phyloP scores from a whole-genome alignment of 331 rosid genomes.

The Acacia pycnantha region DNA sequence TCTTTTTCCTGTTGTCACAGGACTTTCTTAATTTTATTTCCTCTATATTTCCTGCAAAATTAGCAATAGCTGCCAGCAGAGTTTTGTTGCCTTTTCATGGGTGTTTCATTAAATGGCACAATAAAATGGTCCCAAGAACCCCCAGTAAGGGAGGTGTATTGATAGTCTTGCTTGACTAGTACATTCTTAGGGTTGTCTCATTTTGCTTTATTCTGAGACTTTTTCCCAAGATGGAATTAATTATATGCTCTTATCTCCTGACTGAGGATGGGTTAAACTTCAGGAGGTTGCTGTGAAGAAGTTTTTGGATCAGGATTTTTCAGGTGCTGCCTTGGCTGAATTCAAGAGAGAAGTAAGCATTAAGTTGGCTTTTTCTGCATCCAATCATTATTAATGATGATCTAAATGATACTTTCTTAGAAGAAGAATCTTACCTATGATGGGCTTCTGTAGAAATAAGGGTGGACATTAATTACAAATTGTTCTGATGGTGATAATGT shows the following conservation, averaged over 20 bases:
- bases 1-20: background rate
- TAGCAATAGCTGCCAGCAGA: background rate
- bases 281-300: constrained; percentile 99
- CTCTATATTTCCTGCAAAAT: background rate
- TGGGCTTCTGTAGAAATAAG: background rate
- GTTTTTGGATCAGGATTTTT: constrained; percentile 97
- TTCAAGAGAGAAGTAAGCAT: constrained; percentile 95
- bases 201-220: background rate
- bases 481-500: background rate
- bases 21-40: background rate
- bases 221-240: constrained; percentile 14
- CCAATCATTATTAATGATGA: background rate
- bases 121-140: background rate
- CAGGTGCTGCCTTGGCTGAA: constrained; percentile 98
- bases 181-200: background rate
- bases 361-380: constrained; percentile 8
- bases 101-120: background rate
- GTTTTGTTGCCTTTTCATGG: background rate
- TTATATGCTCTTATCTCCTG: constrained; percentile 24
- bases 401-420: background rate
- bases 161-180: background rate
- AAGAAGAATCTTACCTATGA: background rate
- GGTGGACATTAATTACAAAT: background rate
- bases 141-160: background rate
- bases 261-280: constrained; percentile 34